Evolutionary conservation across 2,329 filamentous ascomycete species (phyloP).

Genomic region (Phoma sp.): DNA sequence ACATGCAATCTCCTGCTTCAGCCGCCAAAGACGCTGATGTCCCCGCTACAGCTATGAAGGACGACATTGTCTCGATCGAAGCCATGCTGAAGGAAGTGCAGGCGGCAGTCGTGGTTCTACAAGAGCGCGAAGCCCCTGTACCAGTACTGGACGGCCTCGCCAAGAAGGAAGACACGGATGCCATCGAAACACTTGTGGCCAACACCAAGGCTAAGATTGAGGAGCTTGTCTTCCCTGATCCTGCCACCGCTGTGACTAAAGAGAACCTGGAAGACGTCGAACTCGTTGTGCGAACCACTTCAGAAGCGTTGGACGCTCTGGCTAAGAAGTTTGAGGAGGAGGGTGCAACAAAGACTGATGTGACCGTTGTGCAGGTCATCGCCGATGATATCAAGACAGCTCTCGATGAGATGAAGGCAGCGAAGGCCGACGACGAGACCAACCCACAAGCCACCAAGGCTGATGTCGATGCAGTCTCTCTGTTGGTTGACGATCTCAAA

Average conservation of each 20-base stretch:
- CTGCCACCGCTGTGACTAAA: slow-evolving; percentile 70
- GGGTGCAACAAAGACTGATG: slow-evolving; percentile 77
- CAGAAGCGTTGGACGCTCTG: slow-evolving; percentile 72
- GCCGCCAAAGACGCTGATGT: slow-evolving; percentile 33
- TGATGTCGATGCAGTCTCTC: slow-evolving; percentile 79
- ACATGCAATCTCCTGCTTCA: slow-evolving; percentile 54
- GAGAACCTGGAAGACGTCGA: slow-evolving; percentile 69
- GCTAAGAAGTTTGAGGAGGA: slow-evolving; percentile 70
- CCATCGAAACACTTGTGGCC: slow-evolving; percentile 86
- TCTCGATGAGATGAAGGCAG: slow-evolving; percentile 69
- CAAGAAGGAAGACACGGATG: slow-evolving; percentile 83
- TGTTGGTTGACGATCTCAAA: slow-evolving; percentile 86
- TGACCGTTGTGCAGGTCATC: slow-evolving; percentile 76
- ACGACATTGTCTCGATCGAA: slow-evolving; percentile 58
- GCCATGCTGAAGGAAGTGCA: slow-evolving; percentile 62
- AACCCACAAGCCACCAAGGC: slow-evolving; percentile 74
- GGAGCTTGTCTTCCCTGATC: slow-evolving; percentile 70
- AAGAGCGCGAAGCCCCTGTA: slow-evolving; percentile 34
- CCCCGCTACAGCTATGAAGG: slow-evolving; percentile 53
- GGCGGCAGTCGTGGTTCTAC: slow-evolving; percentile 55
- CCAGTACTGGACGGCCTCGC: slow-evolving; percentile 59
- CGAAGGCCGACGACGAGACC: slow-evolving; percentile 58
- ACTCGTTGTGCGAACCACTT: slow-evolving; percentile 73
- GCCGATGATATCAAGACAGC: slow-evolving; percentile 76
- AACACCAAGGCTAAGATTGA: slow-evolving; percentile 90